Evolutionary conservation across 805 yeast species (phyloP), one percentile per base, ranked within the genome.

Genomic region (Torulaspora gathmanii): DNA sequence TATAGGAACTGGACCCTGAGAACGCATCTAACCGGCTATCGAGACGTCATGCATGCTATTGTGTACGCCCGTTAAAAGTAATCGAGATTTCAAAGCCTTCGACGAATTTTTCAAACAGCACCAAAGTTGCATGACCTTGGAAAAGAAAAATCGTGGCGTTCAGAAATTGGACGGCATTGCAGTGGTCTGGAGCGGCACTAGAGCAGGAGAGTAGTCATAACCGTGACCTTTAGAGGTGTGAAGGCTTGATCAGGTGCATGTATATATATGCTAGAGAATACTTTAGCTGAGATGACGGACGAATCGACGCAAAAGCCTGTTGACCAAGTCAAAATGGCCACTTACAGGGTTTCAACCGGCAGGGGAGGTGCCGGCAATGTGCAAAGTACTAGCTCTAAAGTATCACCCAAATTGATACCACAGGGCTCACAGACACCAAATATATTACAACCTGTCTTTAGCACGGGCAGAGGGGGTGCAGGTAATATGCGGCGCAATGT

Each of bases 361-460:
- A 73, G 91, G 52, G 91, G 91, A 9, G 91, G 91, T 8, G 83
- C 83, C 1, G 90, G 90, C 5, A 83, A 83, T 62, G 77, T 83
- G 44, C 69, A 74, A 53, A 54, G 69, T 3, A 60, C 77, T 10
- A 53, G 59, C 31, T 62, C 68, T 26, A 61, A 69, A 20, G 79
- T 80, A 3, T 70, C 78, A 7, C 84, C 84, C 3, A 75, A 71
- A 39, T 69, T 78, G 26, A 78, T 73, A 2, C 77, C 78, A 2
- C 79, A 75, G 52, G 84, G 85, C 3, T 73, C 80, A 3, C 77
- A 74, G 50, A 78, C 84, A 12, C 88, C 89, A 22, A 74, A 69
- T 55, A 69, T 80, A 26, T 62, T 76, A 19, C 75, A 76, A 15
- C 74, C 76, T 23, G 74, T 77, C 20, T 76, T 78, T 57, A 74